phyloP scores from a whole-genome alignment of 352 stramenopile genomes.

The Lagenidium giganteum region DNA sequence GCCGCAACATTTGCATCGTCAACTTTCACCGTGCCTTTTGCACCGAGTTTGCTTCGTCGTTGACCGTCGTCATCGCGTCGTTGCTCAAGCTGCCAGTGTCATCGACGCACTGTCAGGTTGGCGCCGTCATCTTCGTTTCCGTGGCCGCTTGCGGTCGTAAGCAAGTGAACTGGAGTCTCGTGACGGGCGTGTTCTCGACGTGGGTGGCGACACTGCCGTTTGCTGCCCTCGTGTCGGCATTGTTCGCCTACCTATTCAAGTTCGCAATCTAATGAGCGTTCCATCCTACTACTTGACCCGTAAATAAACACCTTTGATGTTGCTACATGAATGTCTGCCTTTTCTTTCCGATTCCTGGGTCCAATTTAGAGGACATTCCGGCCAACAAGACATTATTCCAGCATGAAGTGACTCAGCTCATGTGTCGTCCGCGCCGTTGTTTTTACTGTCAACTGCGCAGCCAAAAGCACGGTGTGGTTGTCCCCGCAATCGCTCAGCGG shows the following conservation, averaged over 20 bases:
- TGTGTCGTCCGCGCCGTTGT: too few species aligned
- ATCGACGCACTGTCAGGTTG: conserved; percentile 64
- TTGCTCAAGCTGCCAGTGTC: conserved; percentile 39
- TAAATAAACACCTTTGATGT: too few species aligned
- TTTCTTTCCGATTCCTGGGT: too few species aligned
- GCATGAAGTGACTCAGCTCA: too few species aligned
- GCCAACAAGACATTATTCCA: too few species aligned
- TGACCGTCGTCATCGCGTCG: conserved; percentile 49
- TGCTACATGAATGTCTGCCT: too few species aligned
- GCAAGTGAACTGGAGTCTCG: conserved; percentile 22
- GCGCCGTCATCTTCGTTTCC: conserved; percentile 41
- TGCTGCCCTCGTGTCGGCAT: conserved; percentile 8
- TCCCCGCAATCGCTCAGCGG: too few species aligned
- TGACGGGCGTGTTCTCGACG: conserved; percentile 13
- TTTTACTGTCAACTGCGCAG: too few species aligned
- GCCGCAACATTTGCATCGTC: conserved; percentile 37
- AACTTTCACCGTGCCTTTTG: conserved; percentile 61
- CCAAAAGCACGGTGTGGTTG: too few species aligned
- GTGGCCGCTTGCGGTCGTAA: conserved; percentile 17
- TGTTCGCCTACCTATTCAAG: conserved; percentile 11
- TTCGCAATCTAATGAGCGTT: too few species aligned
- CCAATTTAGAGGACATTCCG: too few species aligned
- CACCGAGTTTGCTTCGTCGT: conserved; percentile 62
- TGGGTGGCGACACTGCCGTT: conserved; percentile 28
- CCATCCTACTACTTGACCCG: too few species aligned